A percentile compares a stretch with the other conserved stretches of the same genome.
These are phyloP conservation scores for Populus pruinosa DNA, from an alignment of 345 rosid species.

Conservation along the genomic window DNA sequence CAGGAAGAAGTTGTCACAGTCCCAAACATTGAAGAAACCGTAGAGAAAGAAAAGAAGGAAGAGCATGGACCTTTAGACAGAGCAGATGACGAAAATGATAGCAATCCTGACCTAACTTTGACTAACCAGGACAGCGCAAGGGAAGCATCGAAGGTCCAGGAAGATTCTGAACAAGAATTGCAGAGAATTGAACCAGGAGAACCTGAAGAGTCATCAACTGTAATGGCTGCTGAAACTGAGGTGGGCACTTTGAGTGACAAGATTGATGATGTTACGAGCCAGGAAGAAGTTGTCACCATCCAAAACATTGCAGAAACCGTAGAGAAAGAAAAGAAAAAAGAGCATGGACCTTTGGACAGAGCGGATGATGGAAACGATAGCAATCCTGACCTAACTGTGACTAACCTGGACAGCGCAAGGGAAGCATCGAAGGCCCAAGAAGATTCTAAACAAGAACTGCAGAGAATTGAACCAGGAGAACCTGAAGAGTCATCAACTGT, in stretches of 20 bases:
- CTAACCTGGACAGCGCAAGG: background rate
- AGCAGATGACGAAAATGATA: background rate
- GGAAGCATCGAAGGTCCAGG: background rate
- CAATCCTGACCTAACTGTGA: background rate
- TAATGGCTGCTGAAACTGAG: constrained; percentile 2
- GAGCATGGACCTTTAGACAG: background rate
- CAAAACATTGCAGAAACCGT: constrained; percentile 5
- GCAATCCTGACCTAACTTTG: background rate
- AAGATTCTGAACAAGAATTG: too few species aligned
- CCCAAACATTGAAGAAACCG: constrained; percentile 9
- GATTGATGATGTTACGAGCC: background rate
- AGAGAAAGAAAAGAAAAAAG: background rate
- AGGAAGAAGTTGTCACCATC: background rate
- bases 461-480: constrained; percentile 2
- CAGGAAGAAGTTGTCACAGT: constrained; percentile 3
- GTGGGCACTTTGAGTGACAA: background rate
- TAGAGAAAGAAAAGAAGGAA: background rate
- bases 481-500: constrained; percentile 3
- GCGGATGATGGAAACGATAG: background rate
- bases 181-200: background rate
- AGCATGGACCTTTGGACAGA: background rate
- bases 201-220: background rate
- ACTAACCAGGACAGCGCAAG: background rate
- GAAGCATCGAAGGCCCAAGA: background rate
- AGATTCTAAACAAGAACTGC: too few species aligned